These are phyloP conservation scores for Alternaria rosae DNA, from an alignment of 2,329 filamentous ascomycete species.

Conservation along the genomic window DNA sequence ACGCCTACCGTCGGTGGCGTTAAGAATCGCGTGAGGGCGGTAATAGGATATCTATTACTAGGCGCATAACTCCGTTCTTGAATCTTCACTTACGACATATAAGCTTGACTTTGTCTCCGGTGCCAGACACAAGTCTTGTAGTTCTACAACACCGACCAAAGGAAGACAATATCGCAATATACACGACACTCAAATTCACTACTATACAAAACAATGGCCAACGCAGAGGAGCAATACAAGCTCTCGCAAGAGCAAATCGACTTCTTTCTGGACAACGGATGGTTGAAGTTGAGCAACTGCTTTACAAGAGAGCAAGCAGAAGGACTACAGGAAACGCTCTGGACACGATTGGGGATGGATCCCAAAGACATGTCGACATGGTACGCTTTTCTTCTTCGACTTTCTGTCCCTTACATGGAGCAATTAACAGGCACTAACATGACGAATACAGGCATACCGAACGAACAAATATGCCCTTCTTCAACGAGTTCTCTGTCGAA, in stretches of 20 bases:
- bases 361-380: slow-evolving; percentile 70
- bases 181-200: neutral
- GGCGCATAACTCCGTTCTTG: neutral
- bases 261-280: slow-evolving; percentile 65
- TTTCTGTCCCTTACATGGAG: neutral
- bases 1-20: slow-evolving; percentile 7
- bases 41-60: neutral
- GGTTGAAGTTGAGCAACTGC: slow-evolving; percentile 61
- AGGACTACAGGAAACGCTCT: slow-evolving; percentile 60
- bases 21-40: neutral
- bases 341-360: slow-evolving; percentile 71
- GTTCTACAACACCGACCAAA: neutral
- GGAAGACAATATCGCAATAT: neutral
- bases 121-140: neutral
- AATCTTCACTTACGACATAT: slow-evolving; percentile 5
- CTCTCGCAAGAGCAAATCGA: slow-evolving; percentile 58
- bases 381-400: slow-evolving; percentile 37
- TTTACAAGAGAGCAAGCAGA: slow-evolving; percentile 59
- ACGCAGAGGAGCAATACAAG: slow-evolving; percentile 32
- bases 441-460: slow-evolving; percentile 52
- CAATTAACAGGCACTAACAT: neutral
- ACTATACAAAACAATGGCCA: slow-evolving; percentile 3
- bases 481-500: slow-evolving; percentile 62
- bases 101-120: neutral
- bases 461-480: slow-evolving; percentile 70